Evolutionary conservation across 2,329 filamentous ascomycete genomes (phyloP), one percentile per base, ranked within the genome.

Genomic region (Periconia digitata): DNA sequence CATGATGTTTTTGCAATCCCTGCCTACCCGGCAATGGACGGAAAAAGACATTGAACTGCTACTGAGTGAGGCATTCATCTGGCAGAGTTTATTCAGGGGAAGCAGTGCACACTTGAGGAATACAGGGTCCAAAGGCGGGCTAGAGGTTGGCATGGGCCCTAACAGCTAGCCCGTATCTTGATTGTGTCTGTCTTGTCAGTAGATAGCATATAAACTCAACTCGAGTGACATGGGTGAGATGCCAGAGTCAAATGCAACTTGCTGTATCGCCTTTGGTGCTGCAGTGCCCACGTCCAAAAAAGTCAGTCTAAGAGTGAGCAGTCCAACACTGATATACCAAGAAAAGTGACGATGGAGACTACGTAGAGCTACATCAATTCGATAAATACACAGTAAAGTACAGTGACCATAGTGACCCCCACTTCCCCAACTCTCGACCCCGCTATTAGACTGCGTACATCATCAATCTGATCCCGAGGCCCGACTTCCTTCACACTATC

Each of bases 1-100:
- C 50, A 96, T 99, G 92, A 99, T 99, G 92, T 99, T 99, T 68
- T 76, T 99, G 46, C 94, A 99, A 74, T 89, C 90, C 38, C 76
- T 99, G 48, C 94, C 95, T 3, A 99, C 95, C 6, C 87, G 88
- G 60, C 83, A 87, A 46, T 99, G 94, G 94, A 96, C 90, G 1
- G 94, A 96, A 69, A 97, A 97, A 76, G 94, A 99, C 66, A 95
- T 99, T 62, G 94, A 97, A 71, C 80, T 99, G 49, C 78, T 99
- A 46, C 79, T 99, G 37, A 96, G 91, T 67, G 94, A 99, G 75
- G 94, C 94, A 3, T 99, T 94, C 64, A 96, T 99, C 56, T 99
- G 94, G 95, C 92, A 99, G 76, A 96, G 90, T 67, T 77, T 99
- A 38, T 99, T 96, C 75, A 91, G 95, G 64, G 92, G 92, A 42